These are phyloP conservation scores for Epithele typhae DNA, from an alignment of 768 basidiomycete genomes.

Conservation along the genomic window DNA sequence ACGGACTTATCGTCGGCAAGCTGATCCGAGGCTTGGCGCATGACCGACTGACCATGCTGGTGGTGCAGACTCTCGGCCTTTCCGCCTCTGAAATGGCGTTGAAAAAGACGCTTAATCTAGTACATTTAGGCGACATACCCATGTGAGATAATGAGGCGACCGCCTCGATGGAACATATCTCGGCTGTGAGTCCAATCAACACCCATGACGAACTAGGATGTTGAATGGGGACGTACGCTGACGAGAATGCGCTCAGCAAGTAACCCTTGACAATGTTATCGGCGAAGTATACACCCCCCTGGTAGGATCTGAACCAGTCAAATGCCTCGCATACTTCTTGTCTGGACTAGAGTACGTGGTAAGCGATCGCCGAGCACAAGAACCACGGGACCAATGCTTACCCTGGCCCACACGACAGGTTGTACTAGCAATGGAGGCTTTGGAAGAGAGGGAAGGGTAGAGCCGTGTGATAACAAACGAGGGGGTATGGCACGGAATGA, in stretches of 20 bases:
- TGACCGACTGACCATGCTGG: constrained; percentile 34
- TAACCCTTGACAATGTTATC: constrained; percentile 68
- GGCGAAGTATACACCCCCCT: constrained; percentile 71
- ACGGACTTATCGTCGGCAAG: constrained; percentile 66
- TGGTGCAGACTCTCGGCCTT: constrained; percentile 55
- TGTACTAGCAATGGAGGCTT: constrained; percentile 15
- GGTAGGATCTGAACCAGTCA: constrained; percentile 72
- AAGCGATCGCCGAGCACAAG: too few relatives aligned
- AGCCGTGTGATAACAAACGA: too few relatives aligned
- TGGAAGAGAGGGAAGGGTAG: too few relatives aligned
- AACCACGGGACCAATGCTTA: constrained; percentile 17
- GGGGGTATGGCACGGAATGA: too few relatives aligned
- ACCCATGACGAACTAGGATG: too few relatives aligned
- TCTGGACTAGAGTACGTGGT: constrained; percentile 48
- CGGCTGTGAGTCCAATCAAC: constrained; percentile 39
- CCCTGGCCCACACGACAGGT: constrained; percentile 45
- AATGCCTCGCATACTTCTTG: constrained; percentile 83
- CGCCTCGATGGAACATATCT: constrained; percentile 60
- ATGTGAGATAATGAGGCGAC: constrained; percentile 77
- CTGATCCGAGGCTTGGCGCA: constrained; percentile 58
- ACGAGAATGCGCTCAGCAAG: constrained; percentile 65
- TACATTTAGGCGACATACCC: constrained; percentile 45
- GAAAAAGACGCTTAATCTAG: too few relatives aligned
- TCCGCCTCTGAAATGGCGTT: constrained; percentile 48
- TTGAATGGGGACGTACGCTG: constrained; percentile 41